Conservation (phyloP, 179 eudicot species). For the Beta lomatogona region DNA sequence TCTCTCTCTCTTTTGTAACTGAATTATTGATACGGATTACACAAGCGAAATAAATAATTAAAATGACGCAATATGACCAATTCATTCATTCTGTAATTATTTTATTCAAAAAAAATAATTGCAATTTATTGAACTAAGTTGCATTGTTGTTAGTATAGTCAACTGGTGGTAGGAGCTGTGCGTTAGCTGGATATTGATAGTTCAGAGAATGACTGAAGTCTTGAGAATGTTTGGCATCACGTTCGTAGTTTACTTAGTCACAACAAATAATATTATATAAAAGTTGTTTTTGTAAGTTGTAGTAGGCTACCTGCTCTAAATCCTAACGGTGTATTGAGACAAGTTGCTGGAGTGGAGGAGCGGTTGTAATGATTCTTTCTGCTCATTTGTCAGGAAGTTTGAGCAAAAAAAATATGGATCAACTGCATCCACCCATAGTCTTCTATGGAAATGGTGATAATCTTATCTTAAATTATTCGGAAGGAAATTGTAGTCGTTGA, state of each 20-base stretch:
- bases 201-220: slow-evolving; percentile 27
- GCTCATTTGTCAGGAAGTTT: slow-evolving; percentile 13
- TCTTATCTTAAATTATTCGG: neutral
- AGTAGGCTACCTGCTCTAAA: slow-evolving; percentile 26
- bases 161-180: slow-evolving; percentile 28
- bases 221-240: slow-evolving; percentile 38
- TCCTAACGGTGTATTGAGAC: slow-evolving; percentile 9
- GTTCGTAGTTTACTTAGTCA: slow-evolving; percentile 31
- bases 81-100: neutral
- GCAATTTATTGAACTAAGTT: slow-evolving; percentile 6
- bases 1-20: slow-evolving; percentile 3
- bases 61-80: slow-evolving; percentile 1
- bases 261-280: neutral
- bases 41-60: neutral
- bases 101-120: neutral
- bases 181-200: slow-evolving; percentile 42
- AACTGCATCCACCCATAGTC: slow-evolving; percentile 38
- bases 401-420: slow-evolving; percentile 36
- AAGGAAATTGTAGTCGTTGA: neutral
- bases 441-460: slow-evolving; percentile 46
- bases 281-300: neutral
- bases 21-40: neutral
- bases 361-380: slow-evolving; percentile 3
- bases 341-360: neutral
- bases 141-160: slow-evolving; percentile 11